Base-by-base conservation (phyloP, 2,329 filamentous ascomycete species). In the Phialocephala sp. region DNA sequence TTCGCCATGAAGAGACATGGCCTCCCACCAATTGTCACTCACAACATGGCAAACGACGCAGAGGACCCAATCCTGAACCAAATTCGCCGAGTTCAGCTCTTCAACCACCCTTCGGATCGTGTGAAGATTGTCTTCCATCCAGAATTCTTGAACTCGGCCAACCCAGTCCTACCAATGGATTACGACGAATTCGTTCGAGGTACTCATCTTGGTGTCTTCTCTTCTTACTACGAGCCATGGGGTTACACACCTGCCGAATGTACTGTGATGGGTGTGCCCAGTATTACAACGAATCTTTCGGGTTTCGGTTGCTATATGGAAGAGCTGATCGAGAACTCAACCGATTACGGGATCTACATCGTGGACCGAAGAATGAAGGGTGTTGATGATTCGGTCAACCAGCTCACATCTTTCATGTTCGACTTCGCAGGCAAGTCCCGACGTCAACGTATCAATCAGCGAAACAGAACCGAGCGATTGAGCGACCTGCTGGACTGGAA, bases 281-380 rank as follows among this genome's bases (percentile, higher is more conserved):
- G 93, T 79, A 97, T 99, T 80, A 98, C 95, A 12, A 98, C 94
- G 35, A 99, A 99, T 79, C 83, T 99, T 54, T 98, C 95, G 8
- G 95, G 95, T 22, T 99, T 99, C 75, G 95, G 95, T 59, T 98
- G 95, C 80, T 98, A 99, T 80, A 99, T 99, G 95, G 95, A 99
- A 79, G 95, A 98, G 80, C 82, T 98, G 72, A 98, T 99, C 71
- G 94, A 98, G 80, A 98, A 98, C 80, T 96, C 94, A 47, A 91
- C 91, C 70, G 95, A 99, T 79, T 98, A 99, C 76, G 95, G 95
- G 71, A 98, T 99, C 80, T 98, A 98, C 83, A 98, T 99, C 78
- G 94, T 99, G 55, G 95, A 99, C 78, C 91, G 95, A 64, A 89
- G 95, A 58, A 91, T 88, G 81, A 98, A 98, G 86, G 94, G 94